Evolutionary conservation across 768 basidiomycete genomes (phyloP), one percentile per base, ranked within the genome.

Genomic region (Cystofilobasidium bisporidii): DNA sequence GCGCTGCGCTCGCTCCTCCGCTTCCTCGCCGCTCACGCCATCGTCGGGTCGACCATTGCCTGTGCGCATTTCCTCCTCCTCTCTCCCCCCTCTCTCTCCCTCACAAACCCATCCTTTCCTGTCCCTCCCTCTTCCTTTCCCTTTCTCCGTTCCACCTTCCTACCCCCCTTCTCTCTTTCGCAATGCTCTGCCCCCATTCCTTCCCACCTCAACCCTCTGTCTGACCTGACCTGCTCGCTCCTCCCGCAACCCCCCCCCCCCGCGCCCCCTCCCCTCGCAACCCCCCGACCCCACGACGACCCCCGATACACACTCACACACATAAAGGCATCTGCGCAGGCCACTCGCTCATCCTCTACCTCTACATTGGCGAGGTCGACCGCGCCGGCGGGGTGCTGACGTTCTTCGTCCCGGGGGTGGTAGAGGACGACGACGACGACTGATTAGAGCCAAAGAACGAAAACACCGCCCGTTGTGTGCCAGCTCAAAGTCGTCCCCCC

Each of bases 331-430:
- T 92, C 60, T 92, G 90, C 74, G 84, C 86, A 71, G 81, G 84
- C 67, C 87, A 91, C 70, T 91, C 89, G 74, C 81, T 88, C 67
- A 91, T 92, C 71, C 81, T 91, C 61, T 92, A 91, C 71, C 89
- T 91, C 63, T 92, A 91, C 73, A 86, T 91, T 53, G 90, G 67
- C 14, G 86, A 89, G 38, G 81, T 86, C 15, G 83, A 83, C 6
- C 85, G 88, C 65, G 84, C 86, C 0, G 88, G 89, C 55, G 90
- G 89, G 2, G 87, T 92, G 48, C 79, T 92, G 70, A 92, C 90
- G 2, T 91, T 88, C 74, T 92, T 91, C 73, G 85, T 92, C 61
- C 90, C 90, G 50, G 87, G 86, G 1, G 83, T 88, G 45, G 81
- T 87, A 55, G 84, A 86, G 50, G 86, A 85, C 6, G 72, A 71